phyloP scores from a whole-genome alignment of 2,329 filamentous ascomycete species.

The Sclerotinia glacialis region DNA sequence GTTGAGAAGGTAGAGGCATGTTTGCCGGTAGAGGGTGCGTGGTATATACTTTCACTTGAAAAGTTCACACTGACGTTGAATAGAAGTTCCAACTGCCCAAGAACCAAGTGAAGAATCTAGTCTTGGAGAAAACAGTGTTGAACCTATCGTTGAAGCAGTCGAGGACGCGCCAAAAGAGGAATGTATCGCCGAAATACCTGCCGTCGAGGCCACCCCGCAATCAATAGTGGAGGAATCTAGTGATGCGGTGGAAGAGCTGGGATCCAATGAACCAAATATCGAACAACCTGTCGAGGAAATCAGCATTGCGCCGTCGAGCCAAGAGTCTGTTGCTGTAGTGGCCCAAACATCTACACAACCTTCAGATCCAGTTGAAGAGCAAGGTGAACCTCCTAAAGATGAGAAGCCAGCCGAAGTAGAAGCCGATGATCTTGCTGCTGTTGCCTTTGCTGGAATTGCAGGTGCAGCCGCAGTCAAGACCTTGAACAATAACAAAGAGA shows the following conservation, averaged over 20 bases:
- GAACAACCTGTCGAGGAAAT: not conserved
- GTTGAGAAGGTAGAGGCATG: not conserved
- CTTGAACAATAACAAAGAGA: not conserved
- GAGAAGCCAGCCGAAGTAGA: not conserved
- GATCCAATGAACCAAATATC: not conserved
- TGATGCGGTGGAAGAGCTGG: not conserved
- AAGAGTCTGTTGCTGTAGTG: not conserved
- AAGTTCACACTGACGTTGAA: not conserved
- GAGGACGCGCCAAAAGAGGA: not conserved
- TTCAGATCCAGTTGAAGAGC: not conserved
- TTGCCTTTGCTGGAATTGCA: constrained; percentile 15
- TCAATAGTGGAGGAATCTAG: not conserved
- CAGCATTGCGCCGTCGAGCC: not conserved
- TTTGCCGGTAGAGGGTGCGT: not conserved
- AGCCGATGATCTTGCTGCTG: constrained; percentile 1
- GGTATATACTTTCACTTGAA: not conserved
- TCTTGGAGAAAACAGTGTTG: not conserved
- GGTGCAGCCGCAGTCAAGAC: constrained; percentile 1
- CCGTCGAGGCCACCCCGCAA: not conserved
- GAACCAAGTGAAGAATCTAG: not conserved
- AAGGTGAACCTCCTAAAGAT: not conserved
- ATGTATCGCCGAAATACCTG: not conserved
- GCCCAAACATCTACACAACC: not conserved
- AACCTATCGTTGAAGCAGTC: not conserved
- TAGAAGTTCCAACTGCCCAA: not conserved